Evolutionary conservation across 345 rosid species (phyloP), one percentile per base, ranked within the genome.

Genomic region (Pelargonium nanum): DNA sequence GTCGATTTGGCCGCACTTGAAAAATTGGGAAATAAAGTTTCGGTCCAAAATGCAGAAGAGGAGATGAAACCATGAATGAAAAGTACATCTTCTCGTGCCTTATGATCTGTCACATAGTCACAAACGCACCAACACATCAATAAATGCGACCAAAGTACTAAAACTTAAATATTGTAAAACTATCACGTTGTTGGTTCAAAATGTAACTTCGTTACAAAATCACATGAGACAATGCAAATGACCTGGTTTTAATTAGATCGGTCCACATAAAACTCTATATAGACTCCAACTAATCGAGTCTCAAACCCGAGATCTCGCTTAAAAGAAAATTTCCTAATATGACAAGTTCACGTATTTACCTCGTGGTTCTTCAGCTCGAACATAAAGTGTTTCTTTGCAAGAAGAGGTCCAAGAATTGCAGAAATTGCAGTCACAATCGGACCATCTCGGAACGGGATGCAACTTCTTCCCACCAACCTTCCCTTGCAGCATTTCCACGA

Each of bases 11-110:
- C 75, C 0, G 76, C 62, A 2, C 64, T 73, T 17, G 99, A 83
- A 74, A 94, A 88, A 77, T 90, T 90, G 1, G 97, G 99, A 60
- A 94, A 94, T 52, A 94, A 57, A 7, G 99, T 90, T 62, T 94
- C 97, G 0, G 96, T 90, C 99, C 99, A 94, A 68, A 94, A 88
- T 60, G 87, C 82, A 0, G 97, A 90, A 6, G 99, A 94, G 22
- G 97, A 94, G 66, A 94, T 84, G 86, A 94, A 94, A 17, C 99
- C 99, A 65, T 94, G 99, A 57, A 94, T 85, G 84, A 94, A 90
- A 22, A 94, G 58, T 16, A 94, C 97, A 30, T 85, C 90, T 60
- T 88, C 99, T 53, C 73, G 72, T 58, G 80, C 87, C 65, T 78
- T 72, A 44, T 62, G 86, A 76, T 83, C 26, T 22, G 62, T 40